A percentile compares a stretch with the other conserved stretches of the same genome.
Evolutionary conservation across 768 basidiomycete species (phyloP).

Genomic region (Rhodotorula kratochvilovae): DNA sequence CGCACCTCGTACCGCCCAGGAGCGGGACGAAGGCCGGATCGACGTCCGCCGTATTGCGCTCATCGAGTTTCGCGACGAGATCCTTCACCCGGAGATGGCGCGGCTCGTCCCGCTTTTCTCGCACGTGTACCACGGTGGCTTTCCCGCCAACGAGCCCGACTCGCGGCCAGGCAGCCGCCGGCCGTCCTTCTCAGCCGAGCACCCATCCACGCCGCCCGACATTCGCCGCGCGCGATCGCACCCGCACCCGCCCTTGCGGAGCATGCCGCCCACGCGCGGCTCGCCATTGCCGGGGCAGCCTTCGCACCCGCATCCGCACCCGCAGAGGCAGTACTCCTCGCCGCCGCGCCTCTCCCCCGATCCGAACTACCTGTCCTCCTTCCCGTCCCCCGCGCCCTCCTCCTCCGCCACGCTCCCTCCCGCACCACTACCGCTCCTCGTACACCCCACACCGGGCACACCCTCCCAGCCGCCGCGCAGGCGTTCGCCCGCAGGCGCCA

Average conservation of each 20-base stretch:
- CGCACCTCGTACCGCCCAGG: conserved; percentile 1
- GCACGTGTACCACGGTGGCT: conserved; percentile 1
- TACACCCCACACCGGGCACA: neutral
- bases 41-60: conserved; percentile 40
- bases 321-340: conserved; percentile 3
- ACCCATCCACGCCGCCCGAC: neutral
- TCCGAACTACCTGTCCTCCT: neutral
- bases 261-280: neutral
- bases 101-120: conserved; percentile 8
- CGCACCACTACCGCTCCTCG: no score
- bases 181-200: neutral
- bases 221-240: conserved; percentile 7
- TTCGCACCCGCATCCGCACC: neutral
- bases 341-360: conserved; percentile 16
- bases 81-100: conserved; percentile 37
- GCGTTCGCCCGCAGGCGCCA: conserved; percentile 29
- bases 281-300: no score
- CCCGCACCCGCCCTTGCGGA: neutral
- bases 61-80: conserved; percentile 41
- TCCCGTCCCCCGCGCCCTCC: neutral
- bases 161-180: neutral
- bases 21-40: conserved; percentile 30
- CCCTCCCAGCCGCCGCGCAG: conserved; percentile 5
- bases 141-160: neutral
- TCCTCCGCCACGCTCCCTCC: neutral